A percentile compares a stretch with the other conserved stretches of the same genome.
Conservation (phyloP, 768 basidiomycete species). For the Hirschioporus abietinus region DNA sequence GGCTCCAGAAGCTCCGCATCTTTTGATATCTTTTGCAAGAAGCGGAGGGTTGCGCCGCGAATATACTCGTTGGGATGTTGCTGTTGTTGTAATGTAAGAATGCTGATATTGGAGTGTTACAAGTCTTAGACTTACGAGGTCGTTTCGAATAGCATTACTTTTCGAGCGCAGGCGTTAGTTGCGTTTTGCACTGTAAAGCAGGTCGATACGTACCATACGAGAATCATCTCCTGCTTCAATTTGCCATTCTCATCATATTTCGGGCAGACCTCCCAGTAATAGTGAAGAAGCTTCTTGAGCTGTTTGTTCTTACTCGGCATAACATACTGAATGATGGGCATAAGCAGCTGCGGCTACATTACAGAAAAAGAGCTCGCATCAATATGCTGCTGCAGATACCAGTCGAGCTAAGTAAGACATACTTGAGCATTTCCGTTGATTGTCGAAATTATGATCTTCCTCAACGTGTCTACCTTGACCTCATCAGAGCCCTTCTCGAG, state of each 20-base stretch:
- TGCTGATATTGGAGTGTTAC: background rate
- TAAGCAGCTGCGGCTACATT: constrained; percentile 78
- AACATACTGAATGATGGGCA: constrained; percentile 98
- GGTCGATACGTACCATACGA: constrained; percentile 75
- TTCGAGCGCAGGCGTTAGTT: constrained; percentile 10
- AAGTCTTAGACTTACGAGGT: constrained; percentile 58
- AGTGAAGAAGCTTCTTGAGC: constrained; percentile 94
- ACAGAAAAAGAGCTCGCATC: constrained; percentile 6
- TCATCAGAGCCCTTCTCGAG: constrained; percentile 97
- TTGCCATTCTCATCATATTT: constrained; percentile 97
- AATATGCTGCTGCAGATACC: background rate
- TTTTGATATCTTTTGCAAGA: constrained; percentile 91
- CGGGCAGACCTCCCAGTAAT: constrained; percentile 97
- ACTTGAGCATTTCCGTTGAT: constrained; percentile 94
- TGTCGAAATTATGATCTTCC: constrained; percentile 88
- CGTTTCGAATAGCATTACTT: constrained; percentile 96
- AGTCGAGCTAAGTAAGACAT: constrained; percentile 20
- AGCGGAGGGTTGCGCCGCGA: constrained; percentile 93
- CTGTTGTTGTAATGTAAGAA: constrained; percentile 31
- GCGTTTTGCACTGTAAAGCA: constrained; percentile 6
- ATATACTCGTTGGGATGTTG: constrained; percentile 99
- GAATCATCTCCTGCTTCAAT: constrained; percentile 99
- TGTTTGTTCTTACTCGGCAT: constrained; percentile 94
- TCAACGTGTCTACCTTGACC: constrained; percentile 92
- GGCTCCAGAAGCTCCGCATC: constrained; percentile 95